Evolutionary conservation across 164 flowering plant species (phyloP), one percentile per base, ranked within the genome.

Genomic region (Protea cynaroides): DNA sequence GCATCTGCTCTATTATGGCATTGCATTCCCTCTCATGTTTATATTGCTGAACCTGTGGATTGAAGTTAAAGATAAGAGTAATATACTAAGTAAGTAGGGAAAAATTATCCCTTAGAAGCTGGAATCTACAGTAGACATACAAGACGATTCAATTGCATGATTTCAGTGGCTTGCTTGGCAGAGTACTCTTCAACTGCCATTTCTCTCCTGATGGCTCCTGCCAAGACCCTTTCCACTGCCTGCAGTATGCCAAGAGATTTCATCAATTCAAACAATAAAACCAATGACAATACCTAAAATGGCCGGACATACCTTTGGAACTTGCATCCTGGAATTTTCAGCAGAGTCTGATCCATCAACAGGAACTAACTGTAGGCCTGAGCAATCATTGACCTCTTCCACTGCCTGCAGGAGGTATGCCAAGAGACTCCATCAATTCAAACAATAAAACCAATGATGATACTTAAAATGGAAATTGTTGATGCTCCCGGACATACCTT

Each of bases 11-110:
- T 61, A 92, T 87, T 8, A 92, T 83, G 18, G 89, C 84, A 72
- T 84, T 89, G 81, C 99, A 95, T 73, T 95, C 99, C 59, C 97
- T 84, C 77, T 95, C 99, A 77, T 95, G 99, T 74, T 83, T 95
- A 74, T 89, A 89, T 68, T 92, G 99, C 66, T 92, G 96, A 17
- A 92, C 88, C 99, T 95, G 85, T 52, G 59, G 5, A 65, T 65
- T 37, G 11, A 29, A 15, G 13, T 62, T 9, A 43, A 49, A 59
- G 40, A 23, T 49, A 34, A 60, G 58, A 25, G 23, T 38, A 10
- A 29, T 19, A 8, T 8, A 8, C 10, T 40, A 40, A 4, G 61
- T 13, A 29, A 38, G 19, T 54, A 37, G 55, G 53, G 14, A 44
- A 25, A 0, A 8, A 14, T 21, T 24, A 36, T n/a, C 29, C 22